These are phyloP conservation scores for Chrysosphaeria jannelii DNA, from an alignment of 2,329 filamentous ascomycete genomes.

Conservation along the genomic window DNA sequence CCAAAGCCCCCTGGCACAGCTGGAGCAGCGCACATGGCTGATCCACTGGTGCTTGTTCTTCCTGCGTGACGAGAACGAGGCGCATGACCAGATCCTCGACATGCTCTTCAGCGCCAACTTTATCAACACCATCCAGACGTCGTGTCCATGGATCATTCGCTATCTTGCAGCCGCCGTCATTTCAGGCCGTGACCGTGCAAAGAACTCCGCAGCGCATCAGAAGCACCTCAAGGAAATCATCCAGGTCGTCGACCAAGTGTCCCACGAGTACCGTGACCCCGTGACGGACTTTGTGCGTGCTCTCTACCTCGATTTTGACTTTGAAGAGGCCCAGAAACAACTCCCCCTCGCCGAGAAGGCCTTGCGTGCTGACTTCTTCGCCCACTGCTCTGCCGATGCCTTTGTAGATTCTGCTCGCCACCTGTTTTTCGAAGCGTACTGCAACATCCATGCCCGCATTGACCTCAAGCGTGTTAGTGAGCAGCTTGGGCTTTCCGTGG, in stretches of 20 bases:
- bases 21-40: slow-evolving; percentile 88
- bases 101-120: slow-evolving; percentile 90
- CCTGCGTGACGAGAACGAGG: slow-evolving; percentile 88
- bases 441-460: slow-evolving; percentile 97
- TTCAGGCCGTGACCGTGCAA: slow-evolving; percentile 54
- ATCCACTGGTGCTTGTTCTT: slow-evolving; percentile 98
- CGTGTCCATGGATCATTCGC: slow-evolving; percentile 83
- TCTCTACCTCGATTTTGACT: slow-evolving; percentile 85
- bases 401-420: slow-evolving; percentile 90
- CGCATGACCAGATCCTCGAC: slow-evolving; percentile 73
- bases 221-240: slow-evolving; percentile 97
- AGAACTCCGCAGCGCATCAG: slow-evolving; percentile 70
- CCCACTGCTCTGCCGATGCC: slow-evolving; percentile 50
- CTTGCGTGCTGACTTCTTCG: slow-evolving; percentile 82
- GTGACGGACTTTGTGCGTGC: slow-evolving; percentile 92
- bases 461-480: slow-evolving; percentile 91
- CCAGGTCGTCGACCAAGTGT: slow-evolving; percentile 83
- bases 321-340: slow-evolving; percentile 81
- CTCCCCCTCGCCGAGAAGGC: slow-evolving; percentile 72
- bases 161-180: slow-evolving; percentile 89
- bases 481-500: slow-evolving; percentile 67
- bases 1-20: slow-evolving; percentile 83
- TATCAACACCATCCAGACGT: slow-evolving; percentile 99
- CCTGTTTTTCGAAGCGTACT: slow-evolving; percentile 95
- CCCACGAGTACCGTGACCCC: slow-evolving; percentile 90